Evolutionary conservation across 768 basidiomycete species (phyloP).

Genomic region (Xerocomellus intermedius): DNA sequence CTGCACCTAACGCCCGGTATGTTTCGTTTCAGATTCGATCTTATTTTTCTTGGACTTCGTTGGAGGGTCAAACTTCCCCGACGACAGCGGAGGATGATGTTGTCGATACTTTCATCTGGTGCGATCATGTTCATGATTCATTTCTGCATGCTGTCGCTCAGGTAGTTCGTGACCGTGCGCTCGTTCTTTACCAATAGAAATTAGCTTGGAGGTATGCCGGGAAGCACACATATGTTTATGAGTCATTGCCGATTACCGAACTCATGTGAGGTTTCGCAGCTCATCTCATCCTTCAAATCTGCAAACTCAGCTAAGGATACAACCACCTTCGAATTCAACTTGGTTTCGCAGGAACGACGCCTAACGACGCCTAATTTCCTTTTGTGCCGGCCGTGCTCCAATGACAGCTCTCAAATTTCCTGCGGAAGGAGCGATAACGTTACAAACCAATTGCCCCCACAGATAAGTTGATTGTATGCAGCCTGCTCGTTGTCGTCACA

Average conservation of each 20-base stretch:
- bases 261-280: not conserved
- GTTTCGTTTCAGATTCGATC: not conserved
- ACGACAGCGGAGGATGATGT: conserved; percentile 15
- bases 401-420: no score
- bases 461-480: conserved; percentile 2
- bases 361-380: no score
- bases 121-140: conserved; percentile 14
- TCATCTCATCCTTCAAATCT: not conserved
- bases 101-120: not conserved
- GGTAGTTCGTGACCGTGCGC: not conserved
- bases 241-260: not conserved
- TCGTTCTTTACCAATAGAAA: no score
- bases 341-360: no score
- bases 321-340: no score
- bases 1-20: not conserved
- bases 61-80: conserved; percentile 13
- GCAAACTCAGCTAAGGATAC: no score
- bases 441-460: no score
- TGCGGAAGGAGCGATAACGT: no score
- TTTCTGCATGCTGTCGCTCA: conserved; percentile 3
- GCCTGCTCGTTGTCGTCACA: conserved; percentile 7
- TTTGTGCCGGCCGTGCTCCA: no score
- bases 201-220: not conserved
- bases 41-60: conserved; percentile 9
- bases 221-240: conserved; percentile 5